phyloP scores from a whole-genome alignment of 1,284 basidiomycete genomes.

The Moesziomyces antarcticus region DNA sequence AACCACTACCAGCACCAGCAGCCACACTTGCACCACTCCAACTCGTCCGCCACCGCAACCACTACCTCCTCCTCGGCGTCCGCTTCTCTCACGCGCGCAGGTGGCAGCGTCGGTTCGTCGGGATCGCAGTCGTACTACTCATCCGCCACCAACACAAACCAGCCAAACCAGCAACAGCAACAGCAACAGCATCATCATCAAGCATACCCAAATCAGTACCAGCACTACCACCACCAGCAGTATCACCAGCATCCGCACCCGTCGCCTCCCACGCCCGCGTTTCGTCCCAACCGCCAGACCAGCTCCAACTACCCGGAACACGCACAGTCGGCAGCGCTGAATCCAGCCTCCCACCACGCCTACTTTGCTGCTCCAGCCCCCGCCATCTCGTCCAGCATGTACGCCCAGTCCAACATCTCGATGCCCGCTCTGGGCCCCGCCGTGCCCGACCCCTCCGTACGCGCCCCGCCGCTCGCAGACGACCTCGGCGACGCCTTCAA shows the following conservation, averaged over 20 bases:
- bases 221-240: constrained; percentile 13
- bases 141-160: constrained; percentile 8
- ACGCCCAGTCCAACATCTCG: constrained; percentile 59
- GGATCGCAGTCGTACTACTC: constrained; percentile 45
- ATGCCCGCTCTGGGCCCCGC: constrained; percentile 50
- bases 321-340: constrained; percentile 24
- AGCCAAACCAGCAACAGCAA: neutral
- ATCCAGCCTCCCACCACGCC: constrained; percentile 18
- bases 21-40: constrained; percentile 7
- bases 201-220: neutral
- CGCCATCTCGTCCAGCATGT: constrained; percentile 36
- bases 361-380: constrained; percentile 22
- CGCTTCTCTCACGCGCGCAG: constrained; percentile 19
- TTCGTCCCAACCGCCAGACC: constrained; percentile 26
- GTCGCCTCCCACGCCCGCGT: constrained; percentile 22
- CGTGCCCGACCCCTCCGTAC: constrained; percentile 11
- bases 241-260: constrained; percentile 18
- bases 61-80: constrained; percentile 21
- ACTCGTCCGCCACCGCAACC: constrained; percentile 9
- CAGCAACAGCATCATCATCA: neutral
- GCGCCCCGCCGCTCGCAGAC: constrained; percentile 55
- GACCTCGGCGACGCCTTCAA: constrained; percentile 54
- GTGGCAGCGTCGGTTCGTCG: constrained; percentile 42
- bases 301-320: constrained; percentile 42
- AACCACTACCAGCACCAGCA: constrained; percentile 6